Percentiles rank a stretch among this genome's conserved stretches.
Conservation (phyloP, 2,329 filamentous ascomycete species). For the Periglandula ipomoeae region DNA sequence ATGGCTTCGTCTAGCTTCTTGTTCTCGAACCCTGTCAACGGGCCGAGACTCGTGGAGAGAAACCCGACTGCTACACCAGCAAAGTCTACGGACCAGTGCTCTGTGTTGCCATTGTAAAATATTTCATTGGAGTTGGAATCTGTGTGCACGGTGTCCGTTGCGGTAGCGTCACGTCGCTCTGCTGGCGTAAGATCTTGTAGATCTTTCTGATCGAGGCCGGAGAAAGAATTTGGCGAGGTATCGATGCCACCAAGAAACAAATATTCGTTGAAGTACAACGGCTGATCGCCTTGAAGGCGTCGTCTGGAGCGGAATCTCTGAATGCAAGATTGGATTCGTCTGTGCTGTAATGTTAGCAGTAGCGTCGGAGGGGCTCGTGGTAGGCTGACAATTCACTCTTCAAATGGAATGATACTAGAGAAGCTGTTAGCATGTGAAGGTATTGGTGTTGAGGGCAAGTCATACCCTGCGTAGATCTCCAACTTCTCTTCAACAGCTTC, state of each 20-base stretch:
- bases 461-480: constrained; percentile 58
- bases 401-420: constrained; percentile 33
- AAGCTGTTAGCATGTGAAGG: not conserved
- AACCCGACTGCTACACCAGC: constrained; percentile 67
- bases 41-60: constrained; percentile 52
- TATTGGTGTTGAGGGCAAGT: constrained; percentile 12
- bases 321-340: constrained; percentile 78
- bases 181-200: constrained; percentile 42
- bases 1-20: constrained; percentile 47
- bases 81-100: constrained; percentile 75
- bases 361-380: not conserved
- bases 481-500: constrained; percentile 56
- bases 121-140: constrained; percentile 30
- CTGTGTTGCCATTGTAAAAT: constrained; percentile 42
- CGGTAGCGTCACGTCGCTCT: constrained; percentile 55
- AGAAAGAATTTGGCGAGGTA: constrained; percentile 45
- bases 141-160: constrained; percentile 49
- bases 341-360: constrained; percentile 19
- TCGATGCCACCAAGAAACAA: constrained; percentile 77
- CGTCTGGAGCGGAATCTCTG: constrained; percentile 71
- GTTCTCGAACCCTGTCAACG: constrained; percentile 46
- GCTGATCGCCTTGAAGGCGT: constrained; percentile 56
- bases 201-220: constrained; percentile 49
- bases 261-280: constrained; percentile 66
- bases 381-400: constrained; percentile 34